Conservation (phyloP, 2,329 filamentous ascomycete genomes). For the Aspergillus sp. region DNA sequence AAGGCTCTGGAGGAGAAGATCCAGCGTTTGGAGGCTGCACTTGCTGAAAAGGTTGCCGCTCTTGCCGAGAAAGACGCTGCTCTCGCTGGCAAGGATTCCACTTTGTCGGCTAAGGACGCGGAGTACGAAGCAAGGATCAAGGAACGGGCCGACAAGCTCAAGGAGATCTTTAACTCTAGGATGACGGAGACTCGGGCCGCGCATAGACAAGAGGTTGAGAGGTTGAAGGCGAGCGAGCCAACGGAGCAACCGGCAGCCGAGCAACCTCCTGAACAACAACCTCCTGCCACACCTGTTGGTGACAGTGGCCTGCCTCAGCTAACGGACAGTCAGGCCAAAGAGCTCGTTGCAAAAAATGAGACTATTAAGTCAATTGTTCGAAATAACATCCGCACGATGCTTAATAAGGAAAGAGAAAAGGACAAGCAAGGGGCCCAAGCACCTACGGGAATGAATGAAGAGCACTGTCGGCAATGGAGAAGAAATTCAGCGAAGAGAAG, state of each 20-base stretch:
- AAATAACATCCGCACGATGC: slow-evolving; percentile 48
- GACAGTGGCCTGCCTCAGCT: slow-evolving; percentile 33
- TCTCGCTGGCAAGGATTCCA: slow-evolving; percentile 40
- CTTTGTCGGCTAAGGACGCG: slow-evolving; percentile 39
- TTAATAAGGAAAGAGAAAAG: slow-evolving; percentile 33
- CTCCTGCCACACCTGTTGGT: slow-evolving; percentile 24
- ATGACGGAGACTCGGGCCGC: slow-evolving; percentile 47
- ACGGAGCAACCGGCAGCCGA: slow-evolving; percentile 14
- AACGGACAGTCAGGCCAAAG: slow-evolving; percentile 41
- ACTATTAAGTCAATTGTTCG: slow-evolving; percentile 41
- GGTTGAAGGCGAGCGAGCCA: slow-evolving; percentile 37
- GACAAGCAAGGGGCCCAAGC: slow-evolving; percentile 30
- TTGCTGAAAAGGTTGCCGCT: slow-evolving; percentile 40
- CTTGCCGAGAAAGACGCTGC: slow-evolving; percentile 42
- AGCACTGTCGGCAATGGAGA: slow-evolving; percentile 30
- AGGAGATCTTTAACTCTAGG: slow-evolving; percentile 61
- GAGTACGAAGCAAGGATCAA: slow-evolving; percentile 43
- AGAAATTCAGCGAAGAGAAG: slow-evolving; percentile 31
- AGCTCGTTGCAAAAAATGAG: slow-evolving; percentile 42
- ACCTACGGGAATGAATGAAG: slow-evolving; percentile 19
- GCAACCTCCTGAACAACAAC: slow-evolving; percentile 23
- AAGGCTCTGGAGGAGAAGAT: slow-evolving; percentile 55
- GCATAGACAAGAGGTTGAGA: slow-evolving; percentile 42
- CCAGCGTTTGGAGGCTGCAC: slow-evolving; percentile 40
- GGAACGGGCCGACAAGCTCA: slow-evolving; percentile 47